Conservation (phyloP, 106 monocot genomes). For the Narthecium ossifragum region DNA sequence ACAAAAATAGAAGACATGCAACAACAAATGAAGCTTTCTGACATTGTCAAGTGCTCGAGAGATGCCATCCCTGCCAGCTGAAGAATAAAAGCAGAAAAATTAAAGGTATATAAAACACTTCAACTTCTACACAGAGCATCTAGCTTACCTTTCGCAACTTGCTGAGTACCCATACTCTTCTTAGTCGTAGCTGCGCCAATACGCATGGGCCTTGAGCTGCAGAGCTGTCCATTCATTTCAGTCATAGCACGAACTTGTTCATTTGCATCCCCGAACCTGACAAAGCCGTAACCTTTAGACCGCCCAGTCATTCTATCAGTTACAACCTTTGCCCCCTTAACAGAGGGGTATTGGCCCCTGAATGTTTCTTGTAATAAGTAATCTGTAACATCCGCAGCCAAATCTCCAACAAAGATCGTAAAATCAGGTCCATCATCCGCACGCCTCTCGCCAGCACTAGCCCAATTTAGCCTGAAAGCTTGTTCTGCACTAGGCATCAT, state of each 20-base stretch:
- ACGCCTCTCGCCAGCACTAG: slow-evolving; percentile 71
- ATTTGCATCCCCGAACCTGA: slow-evolving; percentile 86
- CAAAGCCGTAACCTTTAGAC: slow-evolving; percentile 96
- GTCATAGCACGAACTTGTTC: slow-evolving; percentile 92
- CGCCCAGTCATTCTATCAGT: slow-evolving; percentile 72
- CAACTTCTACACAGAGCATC: background rate
- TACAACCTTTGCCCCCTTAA: slow-evolving; percentile 89
- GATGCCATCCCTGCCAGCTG: too few species aligned
- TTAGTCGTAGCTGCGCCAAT: slow-evolving; percentile 77
- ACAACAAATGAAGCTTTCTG: slow-evolving; percentile 1
- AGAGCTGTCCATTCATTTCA: slow-evolving; percentile 89
- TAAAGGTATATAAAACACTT: background rate
- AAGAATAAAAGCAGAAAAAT: too few species aligned
- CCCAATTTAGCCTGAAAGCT: slow-evolving; percentile 81
- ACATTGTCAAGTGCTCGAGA: background rate
- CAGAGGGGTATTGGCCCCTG: slow-evolving; percentile 64
- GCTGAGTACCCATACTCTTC: slow-evolving; percentile 37
- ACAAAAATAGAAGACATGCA: slow-evolving; percentile 1
- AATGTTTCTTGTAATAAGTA: slow-evolving; percentile 81
- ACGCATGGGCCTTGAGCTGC: slow-evolving; percentile 82
- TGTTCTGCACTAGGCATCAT: slow-evolving; percentile 73
- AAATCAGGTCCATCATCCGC: slow-evolving; percentile 59
- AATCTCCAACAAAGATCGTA: slow-evolving; percentile 93
- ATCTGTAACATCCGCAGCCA: slow-evolving; percentile 88
- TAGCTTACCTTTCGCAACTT: slow-evolving; percentile 22